phyloP scores from a whole-genome alignment of 331 rosid species.

The Stylosanthes scabra region DNA sequence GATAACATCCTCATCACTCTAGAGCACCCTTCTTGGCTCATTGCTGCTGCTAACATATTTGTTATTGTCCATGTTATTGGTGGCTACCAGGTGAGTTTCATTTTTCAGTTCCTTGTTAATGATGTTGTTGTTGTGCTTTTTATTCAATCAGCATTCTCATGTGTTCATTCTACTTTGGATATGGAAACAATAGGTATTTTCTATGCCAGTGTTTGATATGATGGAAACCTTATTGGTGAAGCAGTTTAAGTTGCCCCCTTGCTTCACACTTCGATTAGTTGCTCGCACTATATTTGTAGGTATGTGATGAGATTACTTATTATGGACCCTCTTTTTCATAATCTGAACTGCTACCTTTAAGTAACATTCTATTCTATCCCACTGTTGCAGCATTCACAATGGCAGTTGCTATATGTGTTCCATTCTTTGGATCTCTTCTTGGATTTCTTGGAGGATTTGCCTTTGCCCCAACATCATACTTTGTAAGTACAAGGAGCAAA shows the following conservation, averaged over 20 bases:
- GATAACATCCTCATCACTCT: constrained; percentile 44
- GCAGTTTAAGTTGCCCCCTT: constrained; percentile 36
- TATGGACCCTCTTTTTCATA: not conserved
- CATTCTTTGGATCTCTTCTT: constrained; percentile 49
- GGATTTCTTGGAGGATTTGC: constrained; percentile 59
- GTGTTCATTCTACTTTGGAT: constrained; percentile 11
- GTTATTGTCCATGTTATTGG: constrained; percentile 47
- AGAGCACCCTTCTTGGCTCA: constrained; percentile 44
- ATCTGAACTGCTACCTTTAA: not conserved
- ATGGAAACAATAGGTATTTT: constrained; percentile 35
- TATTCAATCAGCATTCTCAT: not conserved
- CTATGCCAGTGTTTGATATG: constrained; percentile 52
- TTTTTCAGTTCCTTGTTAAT: not conserved
- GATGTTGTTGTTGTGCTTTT: not conserved
- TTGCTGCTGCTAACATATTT: constrained; percentile 40
- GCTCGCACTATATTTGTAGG: constrained; percentile 41
- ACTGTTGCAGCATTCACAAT: constrained; percentile 37
- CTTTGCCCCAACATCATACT: constrained; percentile 53
- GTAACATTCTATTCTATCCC: not conserved
- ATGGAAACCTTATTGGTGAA: constrained; percentile 41
- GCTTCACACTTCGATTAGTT: constrained; percentile 35
- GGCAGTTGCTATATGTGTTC: constrained; percentile 38
- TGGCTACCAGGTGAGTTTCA: constrained; percentile 42
- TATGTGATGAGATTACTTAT: constrained; percentile 6
- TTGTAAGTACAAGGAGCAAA: constrained; percentile 31